These are phyloP conservation scores for Wickerhamia fluorescens DNA, from an alignment of 805 yeast species.

Conservation along the genomic window DNA sequence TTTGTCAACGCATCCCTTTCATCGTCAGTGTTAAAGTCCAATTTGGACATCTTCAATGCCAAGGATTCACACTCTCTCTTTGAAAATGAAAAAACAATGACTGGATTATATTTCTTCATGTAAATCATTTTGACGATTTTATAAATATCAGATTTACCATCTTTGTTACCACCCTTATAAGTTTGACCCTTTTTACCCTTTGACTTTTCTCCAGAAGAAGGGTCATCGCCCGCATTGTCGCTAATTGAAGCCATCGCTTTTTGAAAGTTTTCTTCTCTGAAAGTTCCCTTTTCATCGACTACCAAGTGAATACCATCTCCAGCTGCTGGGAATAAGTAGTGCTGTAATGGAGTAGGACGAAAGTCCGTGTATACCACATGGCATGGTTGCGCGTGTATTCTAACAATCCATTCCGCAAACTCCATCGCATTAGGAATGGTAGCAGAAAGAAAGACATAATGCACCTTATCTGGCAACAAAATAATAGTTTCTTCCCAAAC, in stretches of 20 bases:
- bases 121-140: constrained; percentile 98
- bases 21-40: constrained; percentile 89
- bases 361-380: constrained; percentile 98
- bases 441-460: constrained; percentile 88
- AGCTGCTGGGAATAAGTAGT: constrained; percentile 95
- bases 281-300: constrained; percentile 93
- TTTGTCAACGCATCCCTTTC: constrained; percentile 88
- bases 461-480: constrained; percentile 90
- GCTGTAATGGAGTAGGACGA: constrained; percentile 98
- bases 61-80: constrained; percentile 94
- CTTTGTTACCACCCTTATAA: constrained; percentile 79
- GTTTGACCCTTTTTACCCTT: constrained; percentile 76
- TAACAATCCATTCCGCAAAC: constrained; percentile 97
- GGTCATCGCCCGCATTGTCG: constrained; percentile 79
- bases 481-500: constrained; percentile 99
- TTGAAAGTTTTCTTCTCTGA: constrained; percentile 96
- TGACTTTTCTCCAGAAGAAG: constrained; percentile 48
- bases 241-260: constrained; percentile 95
- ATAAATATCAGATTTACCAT: constrained; percentile 77
- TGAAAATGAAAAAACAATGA: constrained; percentile 95
- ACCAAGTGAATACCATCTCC: constrained; percentile 97
- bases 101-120: constrained; percentile 94
- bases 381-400: constrained; percentile 92
- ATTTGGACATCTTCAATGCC: constrained; percentile 91
- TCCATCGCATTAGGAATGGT: constrained; percentile 98